Percentiles rank a stretch among this genome's conserved stretches.
Conservation (phyloP, 2,329 filamentous ascomycete genomes). For the Fonsecaea pugnacius region DNA sequence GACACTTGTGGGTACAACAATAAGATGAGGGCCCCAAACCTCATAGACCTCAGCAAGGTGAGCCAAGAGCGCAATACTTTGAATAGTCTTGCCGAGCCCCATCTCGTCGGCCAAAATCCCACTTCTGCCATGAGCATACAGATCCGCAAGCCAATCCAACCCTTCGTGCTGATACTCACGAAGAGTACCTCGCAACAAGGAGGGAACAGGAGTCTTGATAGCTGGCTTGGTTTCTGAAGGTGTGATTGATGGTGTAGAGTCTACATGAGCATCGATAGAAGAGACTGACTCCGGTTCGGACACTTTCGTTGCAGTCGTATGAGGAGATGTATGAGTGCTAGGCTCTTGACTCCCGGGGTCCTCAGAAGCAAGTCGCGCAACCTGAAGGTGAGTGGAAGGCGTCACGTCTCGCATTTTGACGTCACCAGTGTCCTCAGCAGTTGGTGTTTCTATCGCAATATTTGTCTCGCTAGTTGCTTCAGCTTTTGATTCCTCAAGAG, state of each 20-base stretch:
- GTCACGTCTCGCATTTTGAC: conserved; percentile 17
- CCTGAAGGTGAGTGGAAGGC: conserved; percentile 7
- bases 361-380: conserved; percentile 10
- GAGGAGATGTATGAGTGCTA: conserved; percentile 50
- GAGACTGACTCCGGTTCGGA: conserved; percentile 52
- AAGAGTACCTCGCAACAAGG: conserved; percentile 81
- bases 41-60: conserved; percentile 88
- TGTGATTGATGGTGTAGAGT: conserved; percentile 32
- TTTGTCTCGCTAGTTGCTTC: not conserved
- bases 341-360: conserved; percentile 28
- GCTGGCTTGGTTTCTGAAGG: conserved; percentile 31
- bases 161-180: conserved; percentile 97
- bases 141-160: conserved; percentile 92
- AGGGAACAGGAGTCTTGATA: conserved; percentile 56
- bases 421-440: conserved; percentile 3
- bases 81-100: conserved; percentile 97
- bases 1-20: conserved; percentile 95
- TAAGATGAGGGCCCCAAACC: conserved; percentile 93
- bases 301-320: conserved; percentile 49
- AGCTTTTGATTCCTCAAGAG: not conserved
- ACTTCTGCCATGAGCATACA: conserved; percentile 91
- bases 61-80: conserved; percentile 91
- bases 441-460: not conserved
- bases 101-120: conserved; percentile 98
- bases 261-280: conserved; percentile 44